Base-by-base conservation (phyloP, 768 basidiomycete species). In the Mycena rebaudengoi region DNA sequence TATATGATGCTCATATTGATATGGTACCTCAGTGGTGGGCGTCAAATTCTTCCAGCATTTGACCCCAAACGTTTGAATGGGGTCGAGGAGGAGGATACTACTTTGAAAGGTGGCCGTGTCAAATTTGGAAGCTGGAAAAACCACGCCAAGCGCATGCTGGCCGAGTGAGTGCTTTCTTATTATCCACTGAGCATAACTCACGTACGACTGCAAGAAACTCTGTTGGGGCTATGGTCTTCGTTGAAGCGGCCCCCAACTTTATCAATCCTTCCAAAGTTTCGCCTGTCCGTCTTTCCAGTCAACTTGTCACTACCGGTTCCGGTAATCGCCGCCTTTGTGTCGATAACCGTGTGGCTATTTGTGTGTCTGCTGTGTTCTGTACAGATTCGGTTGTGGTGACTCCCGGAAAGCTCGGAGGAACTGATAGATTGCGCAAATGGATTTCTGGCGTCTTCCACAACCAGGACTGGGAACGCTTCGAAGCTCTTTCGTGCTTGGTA, bases 401-500 rank as follows among this genome's bases (percentile, higher is more conserved):
- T 0, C 30, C 54, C 0, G 30, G 2, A 1, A 55, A 55, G 23
- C 41, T 55, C 2, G 53, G 53, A 1, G 53, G 28, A 0, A 55
- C 40, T 1, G 53, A 44, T 0, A 28, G 53, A 1, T 29, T 55
- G 39, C 53, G 41, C 3, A 55, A 55, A 25, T 43, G 53, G 53
- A n/a, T 55, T 2, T 33, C 41, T 26, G 54, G 54, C 4, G 28
- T 56, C 2, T 45, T 45, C 32, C 54, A 56, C 30, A 56, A 56
- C n/a, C 54, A 45, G 7, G 54, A 76, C 4, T 56, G 54, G 54
- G 54, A 56, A 12, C 54, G 54, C 0, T 45, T 48, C 96, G 33
- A 52, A 7, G 8, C 50, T 8, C 14, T 52, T 13, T 16, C 39
- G 12, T 39, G 35, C 18, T n/a, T 52, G 6, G 50, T 52, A 0